Percentiles rank a stretch among this genome's conserved stretches.
phyloP scores from a whole-genome alignment of 768 basidiomycete genomes.

The Tylopilus balloui region DNA sequence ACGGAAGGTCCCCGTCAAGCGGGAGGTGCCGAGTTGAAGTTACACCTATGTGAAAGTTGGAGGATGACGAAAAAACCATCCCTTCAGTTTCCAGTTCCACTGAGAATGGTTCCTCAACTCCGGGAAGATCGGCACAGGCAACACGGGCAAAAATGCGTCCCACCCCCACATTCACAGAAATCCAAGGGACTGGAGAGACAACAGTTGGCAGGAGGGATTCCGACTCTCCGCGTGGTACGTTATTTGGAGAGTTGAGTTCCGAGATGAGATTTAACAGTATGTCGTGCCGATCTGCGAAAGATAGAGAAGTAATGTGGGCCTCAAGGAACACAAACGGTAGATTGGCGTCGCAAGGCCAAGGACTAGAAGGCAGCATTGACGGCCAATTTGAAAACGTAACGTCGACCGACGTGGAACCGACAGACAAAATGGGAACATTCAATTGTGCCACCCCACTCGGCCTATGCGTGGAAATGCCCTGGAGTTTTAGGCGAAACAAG shows the following conservation, averaged over 20 bases:
- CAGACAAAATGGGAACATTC: conserved; percentile 22
- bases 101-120: conserved; percentile 42
- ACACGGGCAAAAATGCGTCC: conserved; percentile 50
- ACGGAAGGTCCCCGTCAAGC: conserved; percentile 37
- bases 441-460: conserved; percentile 32
- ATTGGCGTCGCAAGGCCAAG: conserved; percentile 47
- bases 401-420: conserved; percentile 31
- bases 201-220: conserved; percentile 26
- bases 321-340: conserved; percentile 50
- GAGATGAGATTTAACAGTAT: conserved; percentile 40
- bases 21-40: conserved; percentile 12
- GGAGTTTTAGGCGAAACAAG: conserved; percentile 39
- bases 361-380: conserved; percentile 38
- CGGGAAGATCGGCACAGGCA: conserved; percentile 39
- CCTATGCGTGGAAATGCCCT: conserved; percentile 45
- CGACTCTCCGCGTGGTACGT: conserved; percentile 2
- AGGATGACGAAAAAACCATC: conserved; percentile 38
- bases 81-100: conserved; percentile 58
- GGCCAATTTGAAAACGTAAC: conserved; percentile 60
- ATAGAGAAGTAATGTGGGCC: conserved; percentile 40
- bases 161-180: conserved; percentile 44
- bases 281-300: conserved; percentile 52
- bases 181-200: conserved; percentile 44
- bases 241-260: conserved; percentile 17
- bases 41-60: conserved; percentile 37